Base-by-base conservation (phyloP, 2,329 filamentous ascomycete species). In the Calcarisporium arbuscula region DNA sequence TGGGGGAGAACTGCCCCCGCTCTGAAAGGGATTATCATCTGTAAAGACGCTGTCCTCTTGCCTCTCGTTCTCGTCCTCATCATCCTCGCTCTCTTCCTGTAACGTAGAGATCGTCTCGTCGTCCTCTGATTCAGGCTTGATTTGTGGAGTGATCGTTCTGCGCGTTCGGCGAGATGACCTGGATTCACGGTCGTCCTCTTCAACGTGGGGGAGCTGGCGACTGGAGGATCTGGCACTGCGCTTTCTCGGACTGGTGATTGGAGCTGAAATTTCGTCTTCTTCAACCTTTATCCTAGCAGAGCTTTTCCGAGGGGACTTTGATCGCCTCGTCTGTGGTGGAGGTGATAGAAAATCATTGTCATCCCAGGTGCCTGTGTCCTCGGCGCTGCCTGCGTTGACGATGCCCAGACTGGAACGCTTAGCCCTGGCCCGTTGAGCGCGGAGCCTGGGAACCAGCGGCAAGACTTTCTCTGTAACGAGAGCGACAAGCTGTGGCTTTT, bases 1-100 rank as follows among this genome's bases (percentile, higher is more conserved):
- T n/a, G n/a, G n/a, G 6, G 72, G 60, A 2, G 85, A 80, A 8
- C 85, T 82, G 57, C 81, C 84, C 26, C 87, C 83, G 53, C 84
- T 85, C 57, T 96, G 90, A 54, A 96, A 96, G 0, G 90, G 89
- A 51, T 96, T 96, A 35, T 95, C 87, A 47, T 81, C 74, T 2
- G 83, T 87, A 58, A 96, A 96, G 20, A 84, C 81, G 49, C 72
- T 82, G 21, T 47, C 42, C 21, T 74, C 72, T 32, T 27, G 28
- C 9, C 40, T 32, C 9, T 41, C 21, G 14, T 28, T 14, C 7
- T 42, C 26, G 18, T 52, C 48, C 11, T 58, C 58, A 28, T 67
- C 66, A 8, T 69, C 64, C 35, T 75, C 62, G 6, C 65, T 58
- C 31, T 83, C 77, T 2, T 56, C 48, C 51, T 77, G n/a, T n/a